A percentile compares a stretch with the other conserved stretches of the same genome.
Conservation (phyloP, 768 basidiomycete genomes). For the Pisolithus marmoratus region DNA sequence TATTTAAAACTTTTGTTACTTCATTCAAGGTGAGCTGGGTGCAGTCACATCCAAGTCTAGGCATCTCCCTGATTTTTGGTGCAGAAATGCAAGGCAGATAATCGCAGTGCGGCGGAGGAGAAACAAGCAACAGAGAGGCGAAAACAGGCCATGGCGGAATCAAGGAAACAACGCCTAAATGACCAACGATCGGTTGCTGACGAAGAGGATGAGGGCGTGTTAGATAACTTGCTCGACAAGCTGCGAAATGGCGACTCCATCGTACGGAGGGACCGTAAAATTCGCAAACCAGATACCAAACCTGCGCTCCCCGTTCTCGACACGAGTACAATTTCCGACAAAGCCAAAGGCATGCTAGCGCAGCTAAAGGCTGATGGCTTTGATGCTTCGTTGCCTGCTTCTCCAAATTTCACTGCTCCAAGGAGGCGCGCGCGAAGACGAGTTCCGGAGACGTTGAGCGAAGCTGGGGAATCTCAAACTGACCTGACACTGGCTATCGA, state of each 20-base stretch:
- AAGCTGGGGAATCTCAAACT: slow-evolving; percentile 26
- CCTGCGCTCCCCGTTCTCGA: slow-evolving; percentile 12
- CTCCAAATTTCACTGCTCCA: slow-evolving; percentile 37
- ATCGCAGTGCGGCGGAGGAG: slow-evolving; percentile 70
- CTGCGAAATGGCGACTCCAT: slow-evolving; percentile 65
- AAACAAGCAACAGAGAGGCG: slow-evolving; percentile 62
- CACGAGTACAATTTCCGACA: slow-evolving; percentile 27
- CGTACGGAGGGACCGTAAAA: slow-evolving; percentile 48
- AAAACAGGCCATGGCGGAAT: slow-evolving; percentile 59
- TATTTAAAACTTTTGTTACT: slow-evolving; percentile 95
- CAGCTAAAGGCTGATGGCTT: slow-evolving; percentile 70
- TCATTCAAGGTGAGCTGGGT: slow-evolving; percentile 68
- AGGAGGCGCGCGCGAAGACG: slow-evolving; percentile 25
- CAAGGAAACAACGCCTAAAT: slow-evolving; percentile 50
- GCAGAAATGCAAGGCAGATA: slow-evolving; percentile 86
- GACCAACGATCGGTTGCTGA: slow-evolving; percentile 38
- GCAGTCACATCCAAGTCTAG: neutral
- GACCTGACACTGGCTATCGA: slow-evolving; percentile 19
- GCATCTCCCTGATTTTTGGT: slow-evolving; percentile 6
- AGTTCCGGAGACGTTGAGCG: slow-evolving; percentile 33
- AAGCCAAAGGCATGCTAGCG: slow-evolving; percentile 73
- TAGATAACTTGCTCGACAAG: slow-evolving; percentile 69
- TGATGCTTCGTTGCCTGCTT: slow-evolving; percentile 37
- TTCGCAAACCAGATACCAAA: slow-evolving; percentile 35
- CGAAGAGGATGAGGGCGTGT: slow-evolving; percentile 50